These are phyloP conservation scores for Juglanconis sp. DNA, from an alignment of 2,329 filamentous ascomycete genomes.

Conservation along the genomic window DNA sequence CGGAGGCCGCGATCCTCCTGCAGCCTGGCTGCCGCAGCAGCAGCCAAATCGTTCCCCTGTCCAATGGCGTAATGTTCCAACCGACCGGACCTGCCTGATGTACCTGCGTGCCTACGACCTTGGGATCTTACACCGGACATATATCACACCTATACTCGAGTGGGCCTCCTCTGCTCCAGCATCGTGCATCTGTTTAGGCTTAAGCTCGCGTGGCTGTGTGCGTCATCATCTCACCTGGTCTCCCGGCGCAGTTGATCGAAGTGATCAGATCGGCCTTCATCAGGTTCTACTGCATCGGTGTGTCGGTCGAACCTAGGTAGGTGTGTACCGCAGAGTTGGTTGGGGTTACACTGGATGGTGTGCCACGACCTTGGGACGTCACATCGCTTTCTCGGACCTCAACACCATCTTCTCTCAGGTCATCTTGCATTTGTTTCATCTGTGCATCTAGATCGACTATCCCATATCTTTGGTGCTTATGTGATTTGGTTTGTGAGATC, in stretches of 20 bases:
- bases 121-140: not conserved
- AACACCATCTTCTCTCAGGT: not conserved
- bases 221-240: not conserved
- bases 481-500: not conserved
- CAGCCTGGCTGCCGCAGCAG: slow-evolving; percentile 1
- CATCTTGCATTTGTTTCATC: not conserved
- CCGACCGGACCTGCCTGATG: not conserved
- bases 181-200: not conserved
- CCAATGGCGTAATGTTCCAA: not conserved
- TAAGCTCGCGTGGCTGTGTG: not conserved
- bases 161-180: not conserved
- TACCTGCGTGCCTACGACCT: not conserved
- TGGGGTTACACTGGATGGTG: not conserved
- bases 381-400: not conserved
- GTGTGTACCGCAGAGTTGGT: not conserved
- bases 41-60: slow-evolving; percentile 3
- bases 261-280: not conserved
- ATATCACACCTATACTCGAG: not conserved
- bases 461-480: not conserved
- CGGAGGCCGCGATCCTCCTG: slow-evolving; percentile 4
- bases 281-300: not conserved
- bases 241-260: not conserved
- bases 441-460: not conserved
- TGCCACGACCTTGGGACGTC: not conserved
- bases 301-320: not conserved